A percentile compares a stretch with the other conserved stretches of the same genome.
phyloP scores from a whole-genome alignment of 176 grass and related monocot species.

The Cocos nucifera region DNA sequence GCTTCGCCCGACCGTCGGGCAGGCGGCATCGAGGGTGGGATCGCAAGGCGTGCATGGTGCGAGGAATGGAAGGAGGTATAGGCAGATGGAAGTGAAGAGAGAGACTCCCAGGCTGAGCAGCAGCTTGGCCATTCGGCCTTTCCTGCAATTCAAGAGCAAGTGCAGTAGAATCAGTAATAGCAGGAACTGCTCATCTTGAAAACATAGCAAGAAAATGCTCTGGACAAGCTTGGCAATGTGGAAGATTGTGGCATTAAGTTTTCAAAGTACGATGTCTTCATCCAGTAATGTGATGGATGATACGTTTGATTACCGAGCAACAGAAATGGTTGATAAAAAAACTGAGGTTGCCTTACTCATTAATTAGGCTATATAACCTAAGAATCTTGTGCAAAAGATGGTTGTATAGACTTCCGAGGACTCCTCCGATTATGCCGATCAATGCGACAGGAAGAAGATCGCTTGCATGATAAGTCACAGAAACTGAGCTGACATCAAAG shows the following conservation, averaged over 20 bases:
- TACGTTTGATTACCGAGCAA: too few species aligned
- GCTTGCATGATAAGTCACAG: conserved; percentile 45
- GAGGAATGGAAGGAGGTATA: conserved; percentile 66
- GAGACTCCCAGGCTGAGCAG: conserved; percentile 45
- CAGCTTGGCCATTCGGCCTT: conserved; percentile 55
- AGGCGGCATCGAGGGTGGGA: conserved; percentile 19
- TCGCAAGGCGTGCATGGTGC: conserved; percentile 72
- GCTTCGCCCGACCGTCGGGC: conserved; percentile 44
- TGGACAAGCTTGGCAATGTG: too few species aligned
- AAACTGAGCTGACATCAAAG: conserved; percentile 75
- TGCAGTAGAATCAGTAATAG: too few species aligned
- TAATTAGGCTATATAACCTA: conserved; percentile 72
- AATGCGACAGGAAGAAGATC: conserved; percentile 67
- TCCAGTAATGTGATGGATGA: too few species aligned
- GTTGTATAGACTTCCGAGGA: conserved; percentile 68
- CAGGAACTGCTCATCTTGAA: too few species aligned
- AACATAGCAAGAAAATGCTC: too few species aligned
- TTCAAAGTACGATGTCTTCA: too few species aligned
- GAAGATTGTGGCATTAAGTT: too few species aligned
- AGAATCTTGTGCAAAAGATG: conserved; percentile 74
- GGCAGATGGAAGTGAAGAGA: conserved; percentile 51
- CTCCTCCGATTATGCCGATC: conserved; percentile 59
- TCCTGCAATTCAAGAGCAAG: conserved; percentile 18
- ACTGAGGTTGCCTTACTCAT: conserved; percentile 30
- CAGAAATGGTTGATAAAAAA: too few species aligned